Percentiles rank a stretch among this genome's conserved stretches.
These are phyloP conservation scores for Plasmodium chabaudi DNA, from an alignment of 169 alveolate genomes.

Conservation along the genomic window DNA sequence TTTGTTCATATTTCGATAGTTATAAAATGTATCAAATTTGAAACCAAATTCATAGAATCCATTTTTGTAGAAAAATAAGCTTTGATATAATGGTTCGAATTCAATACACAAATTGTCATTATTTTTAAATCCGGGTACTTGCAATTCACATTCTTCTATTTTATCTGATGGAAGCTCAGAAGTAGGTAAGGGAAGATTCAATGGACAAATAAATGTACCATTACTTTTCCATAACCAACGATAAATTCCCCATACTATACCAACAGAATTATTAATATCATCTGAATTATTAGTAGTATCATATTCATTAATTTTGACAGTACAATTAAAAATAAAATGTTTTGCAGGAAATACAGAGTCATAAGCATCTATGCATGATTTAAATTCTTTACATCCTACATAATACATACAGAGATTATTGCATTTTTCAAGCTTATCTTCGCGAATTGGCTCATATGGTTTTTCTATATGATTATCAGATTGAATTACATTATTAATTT, in stretches of 20 bases:
- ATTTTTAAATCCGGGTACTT: constrained; percentile 59
- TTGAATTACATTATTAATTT: constrained; percentile 26
- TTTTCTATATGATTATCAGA: constrained; percentile 8
- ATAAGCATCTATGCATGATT: constrained; percentile 52
- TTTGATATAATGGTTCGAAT: constrained; percentile 87
- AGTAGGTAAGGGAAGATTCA: constrained; percentile 79
- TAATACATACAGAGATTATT: constrained; percentile 49
- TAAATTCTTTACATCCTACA: constrained; percentile 72
- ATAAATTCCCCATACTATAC: constrained; percentile 81
- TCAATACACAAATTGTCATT: constrained; percentile 83
- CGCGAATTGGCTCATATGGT: constrained; percentile 1
- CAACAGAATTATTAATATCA: constrained; percentile 66
- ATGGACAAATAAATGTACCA: constrained; percentile 83
- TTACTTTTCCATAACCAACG: constrained; percentile 86
- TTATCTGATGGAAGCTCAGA: constrained; percentile 64
- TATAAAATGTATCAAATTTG: constrained; percentile 87
- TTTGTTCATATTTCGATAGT: constrained; percentile 35
- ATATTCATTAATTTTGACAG: constrained; percentile 57
- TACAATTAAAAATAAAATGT: constrained; percentile 79
- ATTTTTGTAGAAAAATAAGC: constrained; percentile 86
- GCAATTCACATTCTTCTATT: constrained; percentile 67
- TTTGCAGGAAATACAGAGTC: constrained; percentile 67
- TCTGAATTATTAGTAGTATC: neutral
- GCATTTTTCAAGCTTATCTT: neutral
- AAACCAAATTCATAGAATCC: constrained; percentile 83